Percentiles rank a stretch among this genome's conserved stretches.
These are phyloP conservation scores for Rhodotorula kratochvilovae DNA, from an alignment of 768 basidiomycete species.

Conservation along the genomic window DNA sequence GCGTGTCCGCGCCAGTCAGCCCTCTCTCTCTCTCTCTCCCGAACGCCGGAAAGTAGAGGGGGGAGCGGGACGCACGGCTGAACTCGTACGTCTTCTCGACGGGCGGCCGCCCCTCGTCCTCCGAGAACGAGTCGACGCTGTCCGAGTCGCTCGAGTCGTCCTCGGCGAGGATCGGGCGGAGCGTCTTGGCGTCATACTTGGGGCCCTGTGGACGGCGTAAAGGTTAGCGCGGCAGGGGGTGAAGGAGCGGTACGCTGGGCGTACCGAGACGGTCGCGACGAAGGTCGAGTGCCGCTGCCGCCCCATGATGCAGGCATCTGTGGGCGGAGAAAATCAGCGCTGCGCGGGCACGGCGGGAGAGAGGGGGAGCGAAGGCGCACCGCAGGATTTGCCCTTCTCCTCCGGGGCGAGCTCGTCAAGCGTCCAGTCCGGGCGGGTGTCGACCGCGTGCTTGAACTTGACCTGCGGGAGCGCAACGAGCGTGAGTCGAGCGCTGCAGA, in stretches of 20 bases:
- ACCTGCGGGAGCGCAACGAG: not conserved
- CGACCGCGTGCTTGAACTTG: conserved; percentile 5
- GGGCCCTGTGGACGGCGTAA: not conserved
- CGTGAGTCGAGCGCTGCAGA: too few species aligned
- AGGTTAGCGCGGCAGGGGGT: too few species aligned
- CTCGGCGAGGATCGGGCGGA: not conserved
- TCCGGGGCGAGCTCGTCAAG: not conserved
- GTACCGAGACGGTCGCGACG: not conserved
- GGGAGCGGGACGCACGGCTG: conserved; percentile 1
- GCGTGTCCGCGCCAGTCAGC: too few species aligned
- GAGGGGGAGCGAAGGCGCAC: not conserved
- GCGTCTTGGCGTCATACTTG: conserved; percentile 8
- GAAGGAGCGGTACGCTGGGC: not conserved
- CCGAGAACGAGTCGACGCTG: not conserved
- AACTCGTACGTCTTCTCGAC: conserved; percentile 10
- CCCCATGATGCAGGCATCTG: conserved; percentile 10
- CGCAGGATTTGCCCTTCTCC: not conserved
- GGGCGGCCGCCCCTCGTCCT: not conserved
- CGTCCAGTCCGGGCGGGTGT: not conserved
- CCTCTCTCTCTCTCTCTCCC: too few species aligned
- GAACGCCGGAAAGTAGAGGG: too few species aligned
- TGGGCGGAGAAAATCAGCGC: too few species aligned
- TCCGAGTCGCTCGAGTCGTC: conserved; percentile 1
- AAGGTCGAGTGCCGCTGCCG: not conserved
- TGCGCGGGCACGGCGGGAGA: too few species aligned